Evolutionary conservation across 805 yeast species (phyloP).

Genomic region (Metschnikowia peoriensis): DNA sequence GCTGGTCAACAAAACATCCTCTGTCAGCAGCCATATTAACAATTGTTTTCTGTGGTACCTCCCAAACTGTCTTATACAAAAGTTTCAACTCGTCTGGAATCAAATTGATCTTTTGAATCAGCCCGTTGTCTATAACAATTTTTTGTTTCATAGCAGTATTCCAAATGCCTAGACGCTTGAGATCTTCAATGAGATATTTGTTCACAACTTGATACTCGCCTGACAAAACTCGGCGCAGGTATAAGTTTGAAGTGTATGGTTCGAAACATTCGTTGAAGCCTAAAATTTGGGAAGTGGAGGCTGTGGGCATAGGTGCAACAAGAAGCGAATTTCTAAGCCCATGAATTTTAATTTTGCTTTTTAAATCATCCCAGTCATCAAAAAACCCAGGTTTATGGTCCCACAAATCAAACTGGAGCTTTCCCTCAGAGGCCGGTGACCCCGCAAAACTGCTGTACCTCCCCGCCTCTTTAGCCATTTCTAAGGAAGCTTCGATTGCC

Average conservation of each 20-base stretch:
- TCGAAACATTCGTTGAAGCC: constrained; percentile 96
- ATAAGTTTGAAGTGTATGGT: constrained; percentile 91
- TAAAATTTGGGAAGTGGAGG: constrained; percentile 92
- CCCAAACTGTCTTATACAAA: constrained; percentile 96
- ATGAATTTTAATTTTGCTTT: constrained; percentile 51
- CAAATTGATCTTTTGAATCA: constrained; percentile 70
- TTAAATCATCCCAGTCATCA: constrained; percentile 76
- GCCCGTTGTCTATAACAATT: constrained; percentile 76
- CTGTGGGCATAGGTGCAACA: constrained; percentile 97
- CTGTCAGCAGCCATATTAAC: constrained; percentile 86
- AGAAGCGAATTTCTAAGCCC: constrained; percentile 87
- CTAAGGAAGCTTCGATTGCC: constrained; percentile 82
- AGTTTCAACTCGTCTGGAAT: constrained; percentile 74
- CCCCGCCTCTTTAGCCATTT: constrained; percentile 70
- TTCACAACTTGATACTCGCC: constrained; percentile 95
- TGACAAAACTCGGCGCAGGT: constrained; percentile 84
- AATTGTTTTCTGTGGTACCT: constrained; percentile 78
- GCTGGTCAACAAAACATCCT: constrained; percentile 63
- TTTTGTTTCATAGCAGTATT: constrained; percentile 71
- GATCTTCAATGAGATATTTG: constrained; percentile 77
- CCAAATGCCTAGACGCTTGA: constrained; percentile 84
- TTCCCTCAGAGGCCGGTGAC: constrained; percentile 87
- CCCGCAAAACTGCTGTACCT: constrained; percentile 72
- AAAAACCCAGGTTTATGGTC: constrained; percentile 71
- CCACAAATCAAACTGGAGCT: constrained; percentile 89